phyloP scores from a whole-genome alignment of 805 yeast species.

The Yamadazyma kitorensis region DNA sequence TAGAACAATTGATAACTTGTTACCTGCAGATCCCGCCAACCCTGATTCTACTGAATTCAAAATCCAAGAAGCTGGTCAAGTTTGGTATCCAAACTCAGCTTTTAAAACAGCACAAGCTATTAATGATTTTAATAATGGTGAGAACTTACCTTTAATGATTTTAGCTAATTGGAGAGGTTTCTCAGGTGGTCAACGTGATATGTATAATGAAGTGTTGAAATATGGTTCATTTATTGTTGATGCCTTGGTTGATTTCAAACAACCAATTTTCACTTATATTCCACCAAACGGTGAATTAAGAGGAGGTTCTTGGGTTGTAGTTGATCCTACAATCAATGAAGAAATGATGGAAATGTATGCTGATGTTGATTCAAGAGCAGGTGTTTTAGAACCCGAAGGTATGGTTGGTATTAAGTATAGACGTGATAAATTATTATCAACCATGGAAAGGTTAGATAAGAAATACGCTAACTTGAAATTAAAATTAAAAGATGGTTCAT shows the following conservation, averaged over 20 bases:
- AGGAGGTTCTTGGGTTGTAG: constrained; percentile 99
- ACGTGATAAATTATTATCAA: constrained; percentile 84
- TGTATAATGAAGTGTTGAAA: constrained; percentile 97
- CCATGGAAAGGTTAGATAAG: constrained; percentile 87
- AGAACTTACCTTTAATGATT: constrained; percentile 94
- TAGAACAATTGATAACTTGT: constrained; percentile 79
- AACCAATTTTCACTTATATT: constrained; percentile 94
- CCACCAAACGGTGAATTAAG: constrained; percentile 98
- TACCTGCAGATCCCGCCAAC: constrained; percentile 99
- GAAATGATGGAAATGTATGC: constrained; percentile 99
- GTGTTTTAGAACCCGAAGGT: constrained; percentile 98
- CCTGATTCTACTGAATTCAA: constrained; percentile 86
- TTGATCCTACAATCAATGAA: constrained; percentile 94
- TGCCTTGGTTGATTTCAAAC: constrained; percentile 92
- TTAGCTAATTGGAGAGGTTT: constrained; percentile 99
- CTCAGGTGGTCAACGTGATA: constrained; percentile 99
- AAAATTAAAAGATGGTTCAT: constrained; percentile 49
- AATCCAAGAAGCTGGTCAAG: constrained; percentile 97
- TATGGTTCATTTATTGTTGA: constrained; percentile 97
- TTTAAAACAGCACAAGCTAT: constrained; percentile 99
- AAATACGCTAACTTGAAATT: constrained; percentile 66
- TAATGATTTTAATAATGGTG: constrained; percentile 96
- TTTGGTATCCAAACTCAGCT: constrained; percentile 99
- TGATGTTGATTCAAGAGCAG: constrained; percentile 91
- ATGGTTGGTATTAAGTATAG: constrained; percentile 98